These are phyloP conservation scores for Gleditsia sinensis DNA, from an alignment of 306 rosid species.

Conservation along the genomic window DNA sequence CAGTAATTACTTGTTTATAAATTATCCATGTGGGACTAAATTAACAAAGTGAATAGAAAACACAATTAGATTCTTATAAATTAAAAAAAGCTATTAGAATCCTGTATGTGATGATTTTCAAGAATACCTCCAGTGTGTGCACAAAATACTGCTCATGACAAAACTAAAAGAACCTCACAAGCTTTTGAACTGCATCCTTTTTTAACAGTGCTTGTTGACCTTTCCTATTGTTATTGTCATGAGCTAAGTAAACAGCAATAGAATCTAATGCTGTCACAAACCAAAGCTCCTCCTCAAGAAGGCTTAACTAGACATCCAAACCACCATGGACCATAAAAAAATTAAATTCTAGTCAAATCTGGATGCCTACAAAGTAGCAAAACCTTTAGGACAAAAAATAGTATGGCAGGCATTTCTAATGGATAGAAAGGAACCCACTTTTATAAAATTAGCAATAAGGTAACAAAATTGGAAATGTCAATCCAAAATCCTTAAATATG, in stretches of 20 bases:
- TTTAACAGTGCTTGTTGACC: conserved; percentile 92
- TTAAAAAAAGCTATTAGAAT: conserved; percentile 30
- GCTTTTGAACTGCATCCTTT: conserved; percentile 94
- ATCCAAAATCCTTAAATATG: conserved; percentile 11
- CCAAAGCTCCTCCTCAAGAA: conserved; percentile 93
- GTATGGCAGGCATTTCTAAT: background rate
- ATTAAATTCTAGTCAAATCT: conserved; percentile 33
- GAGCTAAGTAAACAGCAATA: conserved; percentile 95
- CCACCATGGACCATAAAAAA: conserved; percentile 84
- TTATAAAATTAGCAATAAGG: background rate
- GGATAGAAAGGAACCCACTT: background rate
- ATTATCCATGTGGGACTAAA: conserved; percentile 1
- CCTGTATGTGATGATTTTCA: conserved; percentile 93
- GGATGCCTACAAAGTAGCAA: background rate
- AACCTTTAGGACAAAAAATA: background rate
- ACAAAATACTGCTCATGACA: conserved; percentile 97
- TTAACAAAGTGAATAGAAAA: background rate
- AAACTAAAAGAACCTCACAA: conserved; percentile 92
- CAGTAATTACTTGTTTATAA: conserved; percentile 21
- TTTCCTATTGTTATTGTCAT: conserved; percentile 89
- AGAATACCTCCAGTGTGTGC: conserved; percentile 93
- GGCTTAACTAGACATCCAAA: conserved; percentile 93
- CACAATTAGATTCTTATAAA: conserved; percentile 18
- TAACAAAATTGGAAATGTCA: conserved; percentile 4
- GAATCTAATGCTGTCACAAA: conserved; percentile 97